Base-by-base conservation (phyloP, 148 eudicot genomes). In the Oxyria digyna region DNA sequence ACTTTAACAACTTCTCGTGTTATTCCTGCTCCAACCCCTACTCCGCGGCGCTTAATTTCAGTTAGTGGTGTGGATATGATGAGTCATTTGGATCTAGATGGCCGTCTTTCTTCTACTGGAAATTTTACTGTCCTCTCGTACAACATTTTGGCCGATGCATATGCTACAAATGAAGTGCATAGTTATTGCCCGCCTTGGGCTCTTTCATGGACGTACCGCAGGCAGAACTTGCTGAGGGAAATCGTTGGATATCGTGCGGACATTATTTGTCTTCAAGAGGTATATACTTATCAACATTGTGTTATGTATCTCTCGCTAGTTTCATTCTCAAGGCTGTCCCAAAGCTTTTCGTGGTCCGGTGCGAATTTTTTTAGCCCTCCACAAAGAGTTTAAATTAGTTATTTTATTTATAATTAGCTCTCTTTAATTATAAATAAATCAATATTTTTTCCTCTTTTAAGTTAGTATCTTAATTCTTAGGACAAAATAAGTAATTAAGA, bases 181-280 rank as follows among this genome's bases (percentile, higher is more conserved):
- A 81, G 91, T 77, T 95, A 91, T 66, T 95, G 99, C 73, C 99
- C 99, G 67, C 75, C 97, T 38, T 95, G 99, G 99, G 96, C 99
- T 73, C 96, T 91, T 68, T 82, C 99, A 64, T 95, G 99, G 99
- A 72, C 97, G 38, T 95, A 91, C 65, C 96, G 99, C 68, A 84
- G 91, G 71, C 99, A 95, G 75, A 95, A 95, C 79, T 72, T 95
- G 73, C 80, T 95, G 63, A 86, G 97, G 63, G 99, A 95, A 84
- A 95, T 95, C 33, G 96, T 91, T 52, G 97, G 96, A 33, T 95
- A 95, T 69, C 91, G 85, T 55, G 97, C 99, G 3, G 99, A 95
- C 73, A 84, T 95, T 46, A 85, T 95, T 72, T 95, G 99, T 76
- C 99, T 95, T 71, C 99, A 95, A 82, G 99, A 95, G 99, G 99